Percentiles rank a stretch among this genome's conserved stretches.
Conservation (phyloP, 2,329 filamentous ascomycete species). For the Cladorrhinum sp. region DNA sequence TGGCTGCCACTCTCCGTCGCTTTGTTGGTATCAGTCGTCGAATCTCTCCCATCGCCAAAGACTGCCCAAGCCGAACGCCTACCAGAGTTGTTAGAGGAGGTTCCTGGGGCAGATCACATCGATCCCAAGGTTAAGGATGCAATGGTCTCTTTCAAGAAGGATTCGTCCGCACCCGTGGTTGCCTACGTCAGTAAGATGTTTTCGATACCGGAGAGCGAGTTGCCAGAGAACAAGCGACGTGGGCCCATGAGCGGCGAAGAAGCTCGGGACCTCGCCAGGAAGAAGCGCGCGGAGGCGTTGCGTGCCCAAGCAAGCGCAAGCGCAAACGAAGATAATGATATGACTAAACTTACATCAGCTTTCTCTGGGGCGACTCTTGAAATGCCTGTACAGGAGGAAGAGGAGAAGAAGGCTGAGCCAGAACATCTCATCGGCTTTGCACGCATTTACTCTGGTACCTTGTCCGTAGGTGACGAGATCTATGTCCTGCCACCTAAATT, state of each 20-base stretch:
- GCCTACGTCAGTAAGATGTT: conserved; percentile 99
- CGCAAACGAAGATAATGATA: conserved; percentile 41
- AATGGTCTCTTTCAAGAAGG: conserved; percentile 75
- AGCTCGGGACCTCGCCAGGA: conserved; percentile 79
- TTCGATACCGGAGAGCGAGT: conserved; percentile 85
- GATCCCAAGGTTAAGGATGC: conserved; percentile 69
- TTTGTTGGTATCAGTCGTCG: conserved; percentile 87
- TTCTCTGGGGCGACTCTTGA: conserved; percentile 61
- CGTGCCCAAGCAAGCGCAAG: conserved; percentile 69
- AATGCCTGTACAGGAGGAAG: conserved; percentile 41
- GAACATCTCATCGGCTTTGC: conserved; percentile 95
- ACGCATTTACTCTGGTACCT: conserved; percentile 83
- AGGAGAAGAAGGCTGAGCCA: conserved; percentile 61
- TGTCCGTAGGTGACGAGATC: conserved; percentile 84
- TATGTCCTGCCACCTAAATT: conserved; percentile 94
- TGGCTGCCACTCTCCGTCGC: conserved; percentile 95
- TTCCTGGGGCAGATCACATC: conserved; percentile 72
- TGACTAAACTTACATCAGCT: conserved; percentile 57
- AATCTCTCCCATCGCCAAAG: conserved; percentile 82
- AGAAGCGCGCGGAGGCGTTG: conserved; percentile 85
- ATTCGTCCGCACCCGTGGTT: conserved; percentile 72
- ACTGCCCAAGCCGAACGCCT: conserved; percentile 76
- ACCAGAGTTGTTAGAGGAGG: conserved; percentile 73
- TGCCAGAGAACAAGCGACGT: conserved; percentile 79
- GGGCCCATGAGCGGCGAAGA: conserved; percentile 83